phyloP scores from a whole-genome alignment of 257 asterid genomes.

The Leonotis leonurus region DNA sequence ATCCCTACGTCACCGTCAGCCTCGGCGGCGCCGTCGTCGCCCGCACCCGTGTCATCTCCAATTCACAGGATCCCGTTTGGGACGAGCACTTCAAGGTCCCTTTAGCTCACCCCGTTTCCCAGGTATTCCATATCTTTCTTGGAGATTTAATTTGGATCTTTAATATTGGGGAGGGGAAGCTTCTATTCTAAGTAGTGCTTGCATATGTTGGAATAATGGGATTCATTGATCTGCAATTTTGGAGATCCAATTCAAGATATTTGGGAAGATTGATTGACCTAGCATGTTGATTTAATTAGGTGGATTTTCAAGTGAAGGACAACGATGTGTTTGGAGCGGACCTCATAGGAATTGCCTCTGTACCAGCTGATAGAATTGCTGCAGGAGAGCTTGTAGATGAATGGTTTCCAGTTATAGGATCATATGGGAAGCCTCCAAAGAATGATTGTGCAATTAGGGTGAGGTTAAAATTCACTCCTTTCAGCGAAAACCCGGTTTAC shows the following conservation, averaged over 20 bases:
- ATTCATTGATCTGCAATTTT: not conserved
- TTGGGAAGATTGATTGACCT: not conserved
- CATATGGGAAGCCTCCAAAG: constrained; percentile 62
- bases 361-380: constrained; percentile 48
- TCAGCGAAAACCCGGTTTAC: constrained; percentile 35
- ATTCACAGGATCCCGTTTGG: constrained; percentile 81
- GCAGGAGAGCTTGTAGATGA: constrained; percentile 62
- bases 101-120: constrained; percentile 74
- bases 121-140: constrained; percentile 21
- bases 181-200: too few species aligned
- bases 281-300: constrained; percentile 24
- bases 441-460: constrained; percentile 56
- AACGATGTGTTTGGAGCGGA: constrained; percentile 90
- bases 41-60: constrained; percentile 74
- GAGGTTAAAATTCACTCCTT: constrained; percentile 53
- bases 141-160: not conserved
- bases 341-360: constrained; percentile 57
- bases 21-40: constrained; percentile 80
- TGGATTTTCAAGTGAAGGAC: constrained; percentile 81
- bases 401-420: constrained; percentile 72
- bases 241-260: not conserved
- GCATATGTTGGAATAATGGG: not conserved
- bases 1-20: constrained; percentile 80
- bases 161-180: not conserved
- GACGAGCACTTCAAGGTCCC: constrained; percentile 73